phyloP scores from a whole-genome alignment of 1,284 basidiomycete species.

The Cutaneotrichosporon cyanovorans region DNA sequence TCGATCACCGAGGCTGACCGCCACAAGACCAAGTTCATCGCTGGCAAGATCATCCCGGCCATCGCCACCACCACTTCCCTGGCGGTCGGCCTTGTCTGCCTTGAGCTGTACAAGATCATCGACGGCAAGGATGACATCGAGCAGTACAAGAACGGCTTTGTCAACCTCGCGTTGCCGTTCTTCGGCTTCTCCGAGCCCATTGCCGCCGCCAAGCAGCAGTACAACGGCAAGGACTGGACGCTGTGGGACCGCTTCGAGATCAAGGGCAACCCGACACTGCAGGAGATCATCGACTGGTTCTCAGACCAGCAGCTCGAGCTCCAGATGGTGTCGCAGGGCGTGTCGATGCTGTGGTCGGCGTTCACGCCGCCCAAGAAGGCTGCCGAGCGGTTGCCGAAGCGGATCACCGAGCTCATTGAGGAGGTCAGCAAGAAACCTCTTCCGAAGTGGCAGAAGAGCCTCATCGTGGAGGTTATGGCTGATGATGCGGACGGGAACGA shows the following conservation, averaged over 20 bases:
- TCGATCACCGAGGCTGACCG: slow-evolving; percentile 79
- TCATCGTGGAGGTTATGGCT: slow-evolving; percentile 91
- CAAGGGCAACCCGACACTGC: slow-evolving; percentile 76
- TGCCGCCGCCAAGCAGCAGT: slow-evolving; percentile 77
- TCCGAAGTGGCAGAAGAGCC: slow-evolving; percentile 66
- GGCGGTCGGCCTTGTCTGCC: slow-evolving; percentile 87
- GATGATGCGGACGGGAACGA: slow-evolving; percentile 77
- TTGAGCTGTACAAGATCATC: slow-evolving; percentile 98
- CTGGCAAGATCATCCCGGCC: slow-evolving; percentile 98
- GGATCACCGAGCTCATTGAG: slow-evolving; percentile 84
- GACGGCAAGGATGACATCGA: slow-evolving; percentile 90
- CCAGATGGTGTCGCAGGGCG: slow-evolving; percentile 92
- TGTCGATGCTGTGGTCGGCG: slow-evolving; percentile 95
- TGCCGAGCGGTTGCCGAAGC: slow-evolving; percentile 78
- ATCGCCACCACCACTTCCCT: slow-evolving; percentile 97
- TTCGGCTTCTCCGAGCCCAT: slow-evolving; percentile 99
- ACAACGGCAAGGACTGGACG: slow-evolving; percentile 84
- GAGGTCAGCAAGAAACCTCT: slow-evolving; percentile 89
- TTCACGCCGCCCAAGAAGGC: slow-evolving; percentile 86
- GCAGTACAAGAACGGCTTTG: slow-evolving; percentile 96
- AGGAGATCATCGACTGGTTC: slow-evolving; percentile 82
- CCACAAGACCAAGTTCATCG: slow-evolving; percentile 96
- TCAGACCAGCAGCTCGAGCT: slow-evolving; percentile 73
- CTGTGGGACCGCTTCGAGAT: slow-evolving; percentile 98
- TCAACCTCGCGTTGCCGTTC: slow-evolving; percentile 96